Evolutionary conservation across 1,284 basidiomycete species (phyloP).

Genomic region (Irpex lacteus): DNA sequence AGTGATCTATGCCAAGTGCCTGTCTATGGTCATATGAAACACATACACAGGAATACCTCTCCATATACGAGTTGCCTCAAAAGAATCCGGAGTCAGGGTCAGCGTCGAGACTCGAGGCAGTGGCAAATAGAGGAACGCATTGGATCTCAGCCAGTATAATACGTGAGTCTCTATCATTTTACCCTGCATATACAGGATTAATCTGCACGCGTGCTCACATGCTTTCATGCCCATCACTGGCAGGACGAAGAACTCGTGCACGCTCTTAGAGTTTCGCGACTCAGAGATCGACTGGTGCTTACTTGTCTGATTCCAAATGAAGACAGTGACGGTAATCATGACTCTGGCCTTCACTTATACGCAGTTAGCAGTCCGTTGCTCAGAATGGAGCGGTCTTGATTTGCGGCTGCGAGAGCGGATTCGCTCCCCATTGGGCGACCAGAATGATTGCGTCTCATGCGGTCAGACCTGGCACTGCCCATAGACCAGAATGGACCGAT

Average conservation of each 20-base stretch:
- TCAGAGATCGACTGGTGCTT: slow-evolving; percentile 58
- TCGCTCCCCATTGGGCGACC: slow-evolving; percentile 27
- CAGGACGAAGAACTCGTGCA: slow-evolving; percentile 69
- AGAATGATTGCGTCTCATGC: slow-evolving; percentile 58
- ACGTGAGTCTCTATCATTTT: slow-evolving; percentile 54
- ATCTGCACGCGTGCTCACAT: slow-evolving; percentile 1
- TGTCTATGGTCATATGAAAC: slow-evolving; percentile 59
- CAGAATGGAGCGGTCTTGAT: slow-evolving; percentile 56
- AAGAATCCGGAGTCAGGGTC: slow-evolving; percentile 58
- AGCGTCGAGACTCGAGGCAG: slow-evolving; percentile 46
- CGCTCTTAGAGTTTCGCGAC: slow-evolving; percentile 75
- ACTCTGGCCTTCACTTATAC: slow-evolving; percentile 40
- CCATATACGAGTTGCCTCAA: slow-evolving; percentile 24
- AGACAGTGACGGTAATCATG: slow-evolving; percentile 12
- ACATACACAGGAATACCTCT: slow-evolving; percentile 34
- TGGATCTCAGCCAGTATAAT: slow-evolving; percentile 75
- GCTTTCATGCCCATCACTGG: slow-evolving; percentile 26
- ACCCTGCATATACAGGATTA: not conserved
- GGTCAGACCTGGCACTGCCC: slow-evolving; percentile 52
- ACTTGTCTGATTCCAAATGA: slow-evolving; percentile 64
- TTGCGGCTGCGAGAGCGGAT: slow-evolving; percentile 60
- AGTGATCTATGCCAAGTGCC: slow-evolving; percentile 54
- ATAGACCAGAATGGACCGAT: slow-evolving; percentile 37
- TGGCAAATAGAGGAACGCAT: slow-evolving; percentile 65
- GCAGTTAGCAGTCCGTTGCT: slow-evolving; percentile 71